Evolutionary conservation across 768 basidiomycete genomes (phyloP), one percentile per base, ranked within the genome.

Genomic region (Lentinula guzmanii): DNA sequence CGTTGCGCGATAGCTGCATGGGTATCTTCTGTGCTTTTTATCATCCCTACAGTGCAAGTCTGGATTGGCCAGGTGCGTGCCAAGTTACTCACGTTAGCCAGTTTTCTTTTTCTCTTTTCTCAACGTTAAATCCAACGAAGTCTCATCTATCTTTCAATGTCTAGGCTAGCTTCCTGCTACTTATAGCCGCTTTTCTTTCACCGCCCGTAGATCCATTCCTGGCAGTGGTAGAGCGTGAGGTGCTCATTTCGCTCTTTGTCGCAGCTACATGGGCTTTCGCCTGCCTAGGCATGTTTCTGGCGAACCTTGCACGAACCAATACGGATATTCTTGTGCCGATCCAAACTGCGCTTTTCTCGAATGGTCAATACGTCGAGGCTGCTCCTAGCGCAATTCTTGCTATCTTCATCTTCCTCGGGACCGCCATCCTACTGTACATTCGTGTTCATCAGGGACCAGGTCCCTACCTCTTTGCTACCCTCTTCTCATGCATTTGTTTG

Each of bases 121-220:
- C 3, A 82, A 87, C 86, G 57, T 18, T 66, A 64, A 31, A 51
- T 28, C 28, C 45, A 11, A 37, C 28, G 7, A 15, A 33, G n/a
- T 60, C 46, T 33, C 31, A 18, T 35, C 1, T 18, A 13, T 28
- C 31, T 1, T 43, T 35, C 10, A 24, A 5, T 45, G 4, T 21
- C 46, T n/a, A 52, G 41, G 41, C 60, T 4, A 65, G 50, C 52
- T 56, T 18, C 2, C 54, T n/a, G 15, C 10, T 59, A 13, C 58
- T 56, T 31, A 56, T 56, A 89, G 89, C 82, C 3, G 74, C 84
- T 0, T 82, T 90, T 64, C 65, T 91, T 3, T 86, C 86, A 3
- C 86, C 90, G 1, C 88, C 90, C 0, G 74, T 68, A 21, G 88
- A 88, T 58, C 86, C 87, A 0, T 89, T 90, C 66, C 73, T 87